phyloP scores from a whole-genome alignment of 163 green algal genomes.

The Chloromonas sp. region DNA sequence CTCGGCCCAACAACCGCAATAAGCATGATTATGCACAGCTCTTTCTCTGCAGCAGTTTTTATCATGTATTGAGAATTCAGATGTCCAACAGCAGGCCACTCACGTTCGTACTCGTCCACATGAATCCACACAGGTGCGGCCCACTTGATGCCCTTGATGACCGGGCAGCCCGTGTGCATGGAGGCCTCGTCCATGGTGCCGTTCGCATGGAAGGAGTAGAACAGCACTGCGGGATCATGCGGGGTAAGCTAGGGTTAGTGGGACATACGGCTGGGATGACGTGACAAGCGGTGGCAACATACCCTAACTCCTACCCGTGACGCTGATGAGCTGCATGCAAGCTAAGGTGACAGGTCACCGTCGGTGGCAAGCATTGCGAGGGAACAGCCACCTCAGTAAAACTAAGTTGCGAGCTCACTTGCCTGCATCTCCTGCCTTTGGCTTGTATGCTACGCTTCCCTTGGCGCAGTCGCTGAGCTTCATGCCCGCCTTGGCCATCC shows the following conservation, averaged over 20 bases:
- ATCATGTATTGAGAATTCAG: no score
- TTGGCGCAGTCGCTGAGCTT: conserved; percentile 36
- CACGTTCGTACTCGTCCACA: conserved; percentile 7
- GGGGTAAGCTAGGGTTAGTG: neutral
- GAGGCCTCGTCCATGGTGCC: conserved; percentile 38
- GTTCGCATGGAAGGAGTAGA: conserved; percentile 24
- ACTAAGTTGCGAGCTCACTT: no score
- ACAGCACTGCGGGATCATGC: conserved; percentile 5
- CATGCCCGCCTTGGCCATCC: neutral
- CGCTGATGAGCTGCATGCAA: no score
- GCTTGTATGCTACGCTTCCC: conserved; percentile 51
- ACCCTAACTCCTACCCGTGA: neutral
- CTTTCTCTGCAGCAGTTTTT: no score
- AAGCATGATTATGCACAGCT: no score
- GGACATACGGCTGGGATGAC: neutral
- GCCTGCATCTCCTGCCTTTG: conserved; percentile 49
- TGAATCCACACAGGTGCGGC: conserved; percentile 31
- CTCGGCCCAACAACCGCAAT: no score
- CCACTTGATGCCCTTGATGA: conserved; percentile 59
- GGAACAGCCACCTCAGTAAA: no score
- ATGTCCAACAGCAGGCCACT: neutral
- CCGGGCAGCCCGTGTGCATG: conserved; percentile 71
- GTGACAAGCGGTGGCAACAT: neutral
- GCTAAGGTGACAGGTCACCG: no score
- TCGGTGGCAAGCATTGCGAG: no score